Evolutionary conservation across 306 rosid genomes (phyloP).

Genomic region (Quercus engelmannii): DNA sequence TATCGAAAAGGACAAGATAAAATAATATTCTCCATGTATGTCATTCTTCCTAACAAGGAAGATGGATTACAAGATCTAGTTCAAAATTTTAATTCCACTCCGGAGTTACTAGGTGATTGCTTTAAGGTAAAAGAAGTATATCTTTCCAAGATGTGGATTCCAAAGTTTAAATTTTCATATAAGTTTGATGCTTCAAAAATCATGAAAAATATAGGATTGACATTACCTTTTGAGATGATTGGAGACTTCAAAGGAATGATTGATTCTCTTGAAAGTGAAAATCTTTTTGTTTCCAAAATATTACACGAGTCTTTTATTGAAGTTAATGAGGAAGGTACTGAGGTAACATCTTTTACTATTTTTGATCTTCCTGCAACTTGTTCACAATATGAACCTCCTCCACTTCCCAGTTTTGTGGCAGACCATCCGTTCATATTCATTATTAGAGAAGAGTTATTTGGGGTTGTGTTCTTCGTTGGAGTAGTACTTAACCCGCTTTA

Average conservation of each 20-base stretch:
- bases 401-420: constrained; percentile 7
- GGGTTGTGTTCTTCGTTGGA: constrained; percentile 5
- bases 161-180: constrained; percentile 12
- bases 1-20: neutral
- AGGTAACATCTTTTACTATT: neutral
- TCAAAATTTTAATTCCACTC: neutral
- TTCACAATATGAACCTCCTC: constrained; percentile 1
- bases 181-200: neutral
- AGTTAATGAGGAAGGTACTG: constrained; percentile 23
- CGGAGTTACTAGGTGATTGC: neutral
- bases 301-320: constrained; percentile 5
- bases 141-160: constrained; percentile 14
- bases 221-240: constrained; percentile 1
- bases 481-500: constrained; percentile 9
- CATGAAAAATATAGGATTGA: constrained; percentile 15
- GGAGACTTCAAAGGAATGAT: constrained; percentile 23
- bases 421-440: constrained; percentile 20
- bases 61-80: constrained; percentile 17
- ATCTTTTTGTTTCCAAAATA: neutral
- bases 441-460: constrained; percentile 13
- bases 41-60: constrained; percentile 23
- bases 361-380: neutral
- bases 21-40: neutral
- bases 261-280: neutral
- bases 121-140: neutral